phyloP scores from a whole-genome alignment of 2,329 filamentous ascomycete species.

The Alternaria ethzedia region DNA sequence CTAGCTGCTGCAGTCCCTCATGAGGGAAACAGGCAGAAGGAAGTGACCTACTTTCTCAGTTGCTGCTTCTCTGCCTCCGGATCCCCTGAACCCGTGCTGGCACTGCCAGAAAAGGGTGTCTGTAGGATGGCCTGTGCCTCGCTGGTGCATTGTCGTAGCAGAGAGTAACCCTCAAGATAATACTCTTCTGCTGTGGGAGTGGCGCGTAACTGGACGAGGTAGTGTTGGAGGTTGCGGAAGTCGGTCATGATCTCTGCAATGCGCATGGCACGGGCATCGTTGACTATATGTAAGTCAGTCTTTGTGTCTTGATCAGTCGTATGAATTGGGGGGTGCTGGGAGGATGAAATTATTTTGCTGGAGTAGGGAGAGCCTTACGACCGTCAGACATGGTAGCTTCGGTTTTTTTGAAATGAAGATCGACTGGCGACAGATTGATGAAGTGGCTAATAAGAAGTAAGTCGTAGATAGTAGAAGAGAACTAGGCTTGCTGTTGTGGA shows the following conservation, averaged over 20 bases:
- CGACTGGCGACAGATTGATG: slow-evolving; percentile 20
- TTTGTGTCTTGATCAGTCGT: background rate
- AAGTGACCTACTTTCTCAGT: slow-evolving; percentile 59
- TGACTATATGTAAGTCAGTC: slow-evolving; percentile 55
- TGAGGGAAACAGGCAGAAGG: background rate
- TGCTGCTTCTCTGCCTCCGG: slow-evolving; percentile 63
- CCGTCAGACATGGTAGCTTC: slow-evolving; percentile 60
- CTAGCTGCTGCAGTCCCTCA: background rate
- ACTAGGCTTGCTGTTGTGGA: slow-evolving; percentile 27
- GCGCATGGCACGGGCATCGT: slow-evolving; percentile 67
- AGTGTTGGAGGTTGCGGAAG: slow-evolving; percentile 66
- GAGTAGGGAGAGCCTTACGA: slow-evolving; percentile 53
- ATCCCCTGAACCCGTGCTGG: slow-evolving; percentile 52
- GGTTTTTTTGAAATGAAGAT: slow-evolving; percentile 8
- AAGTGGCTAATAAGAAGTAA: slow-evolving; percentile 7
- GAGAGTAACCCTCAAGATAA: slow-evolving; percentile 64
- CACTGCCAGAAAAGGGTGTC: slow-evolving; percentile 58
- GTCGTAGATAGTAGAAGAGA: slow-evolving; percentile 10
- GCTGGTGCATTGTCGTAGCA: slow-evolving; percentile 62
- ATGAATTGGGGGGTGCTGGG: background rate
- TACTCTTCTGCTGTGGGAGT: slow-evolving; percentile 61
- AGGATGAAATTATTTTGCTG: background rate
- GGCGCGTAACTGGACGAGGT: slow-evolving; percentile 62
- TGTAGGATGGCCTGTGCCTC: slow-evolving; percentile 63
- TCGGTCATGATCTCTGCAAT: slow-evolving; percentile 69